phyloP scores from a whole-genome alignment of 345 rosid species.

The Heritiera fomes region DNA sequence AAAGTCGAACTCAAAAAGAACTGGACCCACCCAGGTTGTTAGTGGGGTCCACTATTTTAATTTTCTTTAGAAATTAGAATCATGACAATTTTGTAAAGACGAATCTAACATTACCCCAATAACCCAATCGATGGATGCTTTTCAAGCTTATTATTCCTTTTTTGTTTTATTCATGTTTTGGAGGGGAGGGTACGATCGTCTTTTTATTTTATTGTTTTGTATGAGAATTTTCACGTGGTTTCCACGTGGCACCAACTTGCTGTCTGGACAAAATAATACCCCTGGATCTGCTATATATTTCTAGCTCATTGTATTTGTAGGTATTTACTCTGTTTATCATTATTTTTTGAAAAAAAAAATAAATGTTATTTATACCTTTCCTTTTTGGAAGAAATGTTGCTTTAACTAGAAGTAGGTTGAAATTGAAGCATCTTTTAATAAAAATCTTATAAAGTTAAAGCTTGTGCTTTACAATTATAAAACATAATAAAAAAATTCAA shows the following conservation, averaged over 20 bases:
- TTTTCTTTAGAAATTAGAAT: neutral
- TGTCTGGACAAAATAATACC: neutral
- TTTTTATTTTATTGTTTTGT: neutral
- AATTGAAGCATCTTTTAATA: neutral
- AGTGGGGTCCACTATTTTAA: neutral
- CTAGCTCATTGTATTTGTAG: neutral
- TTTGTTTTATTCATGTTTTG: neutral
- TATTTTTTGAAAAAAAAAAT: neutral
- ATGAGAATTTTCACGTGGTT: neutral
- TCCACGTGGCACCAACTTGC: neutral
- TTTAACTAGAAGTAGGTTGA: neutral
- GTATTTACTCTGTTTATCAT: neutral
- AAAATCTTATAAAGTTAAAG: neutral
- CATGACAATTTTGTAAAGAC: slow-evolving; percentile 1
- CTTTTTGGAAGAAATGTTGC: neutral
- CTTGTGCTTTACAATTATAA: neutral
- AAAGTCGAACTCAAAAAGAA: neutral
- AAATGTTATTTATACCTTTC: neutral
- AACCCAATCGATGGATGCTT: neutral
- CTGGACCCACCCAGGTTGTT: slow-evolving; percentile 6
- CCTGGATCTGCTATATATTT: neutral
- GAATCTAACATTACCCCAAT: neutral
- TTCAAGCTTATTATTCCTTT: too few relatives aligned
- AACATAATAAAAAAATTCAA: too few relatives aligned
- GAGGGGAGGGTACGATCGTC: neutral